These are phyloP conservation scores for Sporisorium exsertum DNA, from an alignment of 1,284 basidiomycete genomes.

Conservation along the genomic window DNA sequence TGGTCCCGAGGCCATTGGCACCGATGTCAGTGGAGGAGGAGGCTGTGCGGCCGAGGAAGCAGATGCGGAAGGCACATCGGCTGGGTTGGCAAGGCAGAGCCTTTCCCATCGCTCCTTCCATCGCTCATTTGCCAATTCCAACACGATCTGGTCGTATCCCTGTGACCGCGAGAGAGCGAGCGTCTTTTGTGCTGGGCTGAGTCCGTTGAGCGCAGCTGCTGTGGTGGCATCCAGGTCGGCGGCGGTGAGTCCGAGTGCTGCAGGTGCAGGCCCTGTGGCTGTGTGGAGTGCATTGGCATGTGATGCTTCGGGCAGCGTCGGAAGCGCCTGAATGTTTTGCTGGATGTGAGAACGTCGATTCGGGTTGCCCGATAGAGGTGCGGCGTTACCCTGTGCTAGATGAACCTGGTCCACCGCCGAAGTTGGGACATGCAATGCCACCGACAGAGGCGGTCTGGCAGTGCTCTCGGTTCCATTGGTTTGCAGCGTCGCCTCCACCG, in stretches of 20 bases:
- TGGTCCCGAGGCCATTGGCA: slow-evolving; percentile 24
- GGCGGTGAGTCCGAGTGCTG: slow-evolving; percentile 39
- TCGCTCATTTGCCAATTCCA: slow-evolving; percentile 86
- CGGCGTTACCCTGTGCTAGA: slow-evolving; percentile 19
- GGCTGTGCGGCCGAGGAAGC: slow-evolving; percentile 12
- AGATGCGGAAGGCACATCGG: slow-evolving; percentile 20
- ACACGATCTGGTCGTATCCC: slow-evolving; percentile 75
- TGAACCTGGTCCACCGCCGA: slow-evolving; percentile 30
- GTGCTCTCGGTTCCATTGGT: slow-evolving; percentile 17
- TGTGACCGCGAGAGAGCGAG: slow-evolving; percentile 55
- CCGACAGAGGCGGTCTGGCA: slow-evolving; percentile 33
- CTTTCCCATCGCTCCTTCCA: slow-evolving; percentile 91
- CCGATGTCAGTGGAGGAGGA: slow-evolving; percentile 21
- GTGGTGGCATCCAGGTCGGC: slow-evolving; percentile 48
- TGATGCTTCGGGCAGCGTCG: slow-evolving; percentile 63
- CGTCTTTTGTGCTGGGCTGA: slow-evolving; percentile 50
- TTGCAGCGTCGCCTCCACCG: slow-evolving; percentile 47
- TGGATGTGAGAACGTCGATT: slow-evolving; percentile 51
- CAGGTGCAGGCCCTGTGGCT: slow-evolving; percentile 55
- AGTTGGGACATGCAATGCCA: slow-evolving; percentile 44
- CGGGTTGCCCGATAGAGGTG: slow-evolving; percentile 36
- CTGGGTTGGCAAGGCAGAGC: slow-evolving; percentile 78
- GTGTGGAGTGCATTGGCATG: slow-evolving; percentile 63
- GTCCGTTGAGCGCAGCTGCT: slow-evolving; percentile 50
- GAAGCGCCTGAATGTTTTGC: slow-evolving; percentile 43